Evolutionary conservation across 2,329 filamentous ascomycete species (phyloP), one percentile per base, ranked within the genome.

Genomic region (Aspergillus nomiae): DNA sequence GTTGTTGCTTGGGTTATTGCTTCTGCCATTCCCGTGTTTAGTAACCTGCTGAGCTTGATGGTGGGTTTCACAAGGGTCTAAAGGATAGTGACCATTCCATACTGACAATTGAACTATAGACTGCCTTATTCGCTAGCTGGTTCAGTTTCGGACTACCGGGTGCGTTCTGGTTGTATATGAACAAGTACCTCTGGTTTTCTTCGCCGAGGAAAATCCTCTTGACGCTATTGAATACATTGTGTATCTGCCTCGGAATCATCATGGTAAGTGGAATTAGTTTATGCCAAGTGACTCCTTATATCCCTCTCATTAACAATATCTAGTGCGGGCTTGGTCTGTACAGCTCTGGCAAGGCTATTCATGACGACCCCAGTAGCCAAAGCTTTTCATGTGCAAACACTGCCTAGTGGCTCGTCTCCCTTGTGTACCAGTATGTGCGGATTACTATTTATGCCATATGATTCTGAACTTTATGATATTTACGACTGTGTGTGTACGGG

Each of bases 1-100:
- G 68, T 85, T 2, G 63, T 89, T 14, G 86, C 87, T 1, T 89
- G 86, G 81, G 71, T 91, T 59, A 87, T 92, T 61, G 88, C 89
- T 14, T 85, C 89, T 73, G 85, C 86, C 0, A 87, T 91, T 8
- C 89, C 89, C 1, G 84, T 86, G 59, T 92, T 91, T 78, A 86
- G 86, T 68, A 82, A 86, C 53, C 77, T 92, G 10, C 78, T 91
- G n/a, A 85, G 84, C 3, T 76, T 91, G 30, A 84, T 90, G 68
- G 62, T 73, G 70, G 57, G 41, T 19, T 41, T 10, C 1, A 1
- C 8, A 9, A 3, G 16, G 16, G 2, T n/a, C 1, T 3, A n/a
- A n/a, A 41, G 3, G 7, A 8, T 19, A 5, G 6, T 5, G 16
- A 41, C 38, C 1, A 7, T n/a, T n/a, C 3, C 2, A 41, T 41